Conservation (phyloP, 1,284 basidiomycete genomes). For the Kalmanozyma brasiliensis region DNA sequence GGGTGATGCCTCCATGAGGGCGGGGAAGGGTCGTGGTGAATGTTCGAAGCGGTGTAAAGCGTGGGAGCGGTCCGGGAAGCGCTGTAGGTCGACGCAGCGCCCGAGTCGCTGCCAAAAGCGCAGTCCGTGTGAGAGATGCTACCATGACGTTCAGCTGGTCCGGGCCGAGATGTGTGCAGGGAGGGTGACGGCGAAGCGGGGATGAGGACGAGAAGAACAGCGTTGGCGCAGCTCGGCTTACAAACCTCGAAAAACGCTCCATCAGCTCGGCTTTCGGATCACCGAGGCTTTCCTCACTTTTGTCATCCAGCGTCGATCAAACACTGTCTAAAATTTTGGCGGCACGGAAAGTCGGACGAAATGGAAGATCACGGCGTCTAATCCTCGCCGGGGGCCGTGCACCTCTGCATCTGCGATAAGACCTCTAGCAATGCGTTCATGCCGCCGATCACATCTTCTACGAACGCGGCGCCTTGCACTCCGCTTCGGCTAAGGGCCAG, state of each 20-base stretch:
- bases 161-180: no score
- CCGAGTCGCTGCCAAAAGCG: slow-evolving; percentile 1
- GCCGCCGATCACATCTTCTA: no score
- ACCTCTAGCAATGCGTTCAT: background rate
- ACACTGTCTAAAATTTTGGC: background rate
- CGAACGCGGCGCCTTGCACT: no score
- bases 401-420: background rate
- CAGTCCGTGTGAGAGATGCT: slow-evolving; percentile 1
- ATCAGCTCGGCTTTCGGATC: slow-evolving; percentile 10
- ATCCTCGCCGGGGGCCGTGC: background rate
- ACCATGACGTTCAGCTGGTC: slow-evolving; percentile 3
- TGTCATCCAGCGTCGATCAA: background rate
- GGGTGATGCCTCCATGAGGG: slow-evolving; percentile 71
- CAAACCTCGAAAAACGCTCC: background rate
- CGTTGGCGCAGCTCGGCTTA: slow-evolving; percentile 6
- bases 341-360: slow-evolving; percentile 8
- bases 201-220: background rate
- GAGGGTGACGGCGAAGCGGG: background rate
- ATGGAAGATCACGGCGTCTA: slow-evolving; percentile 16
- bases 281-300: background rate
- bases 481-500: no score
- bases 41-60: background rate
- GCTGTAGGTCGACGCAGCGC: background rate
- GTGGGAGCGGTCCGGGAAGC: background rate
- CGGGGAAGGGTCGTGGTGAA: slow-evolving; percentile 5